Conservation (phyloP, 192 early-diverging fungal species). For the Dissophora globulifera region DNA sequence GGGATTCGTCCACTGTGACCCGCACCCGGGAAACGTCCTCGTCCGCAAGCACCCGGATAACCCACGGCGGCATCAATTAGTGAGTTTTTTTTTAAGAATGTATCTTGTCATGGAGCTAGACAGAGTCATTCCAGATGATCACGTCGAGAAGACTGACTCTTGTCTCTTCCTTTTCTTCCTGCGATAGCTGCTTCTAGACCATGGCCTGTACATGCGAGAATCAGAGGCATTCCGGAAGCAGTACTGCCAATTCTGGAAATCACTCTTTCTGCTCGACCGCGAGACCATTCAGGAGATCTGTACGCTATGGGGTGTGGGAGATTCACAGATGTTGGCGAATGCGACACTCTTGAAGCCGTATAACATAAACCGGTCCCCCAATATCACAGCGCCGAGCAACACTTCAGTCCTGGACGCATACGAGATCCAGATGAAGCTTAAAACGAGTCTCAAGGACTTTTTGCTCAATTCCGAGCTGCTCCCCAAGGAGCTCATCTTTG, state of each 20-base stretch:
- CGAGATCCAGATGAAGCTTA: constrained; percentile 78
- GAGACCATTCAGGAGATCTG: constrained; percentile 71
- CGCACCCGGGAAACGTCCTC: constrained; percentile 87
- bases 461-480: constrained; percentile 74
- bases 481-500: constrained; percentile 91
- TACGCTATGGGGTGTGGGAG: constrained; percentile 74
- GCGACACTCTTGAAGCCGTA: constrained; percentile 76
- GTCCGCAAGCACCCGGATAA: constrained; percentile 73
- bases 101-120: no score
- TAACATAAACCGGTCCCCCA: constrained; percentile 58
- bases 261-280: constrained; percentile 81
- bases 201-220: constrained; percentile 90
- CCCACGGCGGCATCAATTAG: constrained; percentile 51
- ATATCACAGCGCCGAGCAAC: constrained; percentile 50
- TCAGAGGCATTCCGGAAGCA: constrained; percentile 74
- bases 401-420: constrained; percentile 69
- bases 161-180: background rate
- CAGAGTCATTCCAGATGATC: no score
- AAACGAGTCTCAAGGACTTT: constrained; percentile 77
- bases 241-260: constrained; percentile 89
- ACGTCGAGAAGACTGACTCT: no score
- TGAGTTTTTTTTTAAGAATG: no score
- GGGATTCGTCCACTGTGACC: constrained; percentile 92
- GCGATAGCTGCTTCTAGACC: constrained; percentile 83
- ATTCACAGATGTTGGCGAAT: constrained; percentile 66